Base-by-base conservation (phyloP, 768 basidiomycete genomes). In the Kwoniella dejecticola region DNA sequence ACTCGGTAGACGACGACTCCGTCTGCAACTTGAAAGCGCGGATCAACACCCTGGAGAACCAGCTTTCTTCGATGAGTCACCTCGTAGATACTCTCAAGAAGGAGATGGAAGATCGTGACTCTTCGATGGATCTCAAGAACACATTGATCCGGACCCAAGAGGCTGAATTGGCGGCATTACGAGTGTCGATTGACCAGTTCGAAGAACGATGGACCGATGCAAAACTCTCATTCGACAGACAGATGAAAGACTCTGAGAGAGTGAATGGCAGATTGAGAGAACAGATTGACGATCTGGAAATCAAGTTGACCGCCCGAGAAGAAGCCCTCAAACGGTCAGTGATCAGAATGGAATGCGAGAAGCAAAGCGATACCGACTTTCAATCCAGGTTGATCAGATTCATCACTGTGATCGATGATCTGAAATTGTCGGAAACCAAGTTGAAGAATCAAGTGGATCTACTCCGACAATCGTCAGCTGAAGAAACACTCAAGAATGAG, bases 331-430 rank as follows among this genome's bases (percentile, higher is more conserved):
- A 36, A 17, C 15, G 23, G 11, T 67, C 67, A 2, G 23, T 74
- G 8, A 29, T 57, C 45, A 56, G 63, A 26, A 48, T 48, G 10
- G 70, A 74, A 36, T 52, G 56, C 52, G 61, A 62, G 36, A 65
- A 63, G 31, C 52, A 62, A 23, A 48, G 33, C 11, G 24, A 61
- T 4, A 50, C 33, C 17, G 70, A 69, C 38, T 23, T 54, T 4
- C 52, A 44, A 31, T 69, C 68, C 24, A 53, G 70, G 2, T 50
- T 74, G 7, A 23, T 48, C 8, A 46, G 63, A 3, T 74, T 68
- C 44, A 30, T 68, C 10, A n/a, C 36, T 23, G 72, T 71, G 52
- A 69, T 74, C 31, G 68, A 74, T 48, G 47, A 64, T 27, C 45
- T 74, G 29, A 67, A 62, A 31, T 27, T 74, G n/a, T 36, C 55